Base-by-base conservation (phyloP, 805 yeast species). In the Spathaspora boniae region DNA sequence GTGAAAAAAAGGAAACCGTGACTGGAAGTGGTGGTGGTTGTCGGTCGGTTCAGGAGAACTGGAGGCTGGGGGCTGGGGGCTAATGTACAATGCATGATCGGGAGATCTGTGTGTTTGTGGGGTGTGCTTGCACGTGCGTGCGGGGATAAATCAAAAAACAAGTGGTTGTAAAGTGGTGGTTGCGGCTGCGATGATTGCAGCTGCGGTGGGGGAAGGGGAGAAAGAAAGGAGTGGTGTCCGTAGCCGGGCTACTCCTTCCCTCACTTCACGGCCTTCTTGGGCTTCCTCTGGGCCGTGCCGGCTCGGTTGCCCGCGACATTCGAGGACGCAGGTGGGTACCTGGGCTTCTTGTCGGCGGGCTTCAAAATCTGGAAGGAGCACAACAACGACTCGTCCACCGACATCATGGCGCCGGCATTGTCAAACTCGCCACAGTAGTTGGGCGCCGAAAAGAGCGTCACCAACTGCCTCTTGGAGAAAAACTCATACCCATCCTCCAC, bases 361-460 rank as follows among this genome's bases (percentile, higher is more conserved):
- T 93, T 93, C 62, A 91, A 78, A 54, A 91, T 93, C 65, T 85
- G 93, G 80, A 91, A 91, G 12, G 97, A 89, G 71, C 98, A 91
- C 53, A 91, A 73, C 55, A 91, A 76, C 62, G 91, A 82, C 68
- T 93, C 98, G 63, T 93, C 98, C 39, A 91, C 98, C 54, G 94
- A 80, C 98, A 91, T 91, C 98, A 93, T 93, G 27, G 98, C 98
- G 56, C 98, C 98, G 2, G 98, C 97, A 57, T 91, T 91, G 65
- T 91, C 98, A 59, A 91, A 91, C 65, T 93, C 98, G 53, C 98
- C 98, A 75, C 98, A 93, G 62, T 89, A 89, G 66, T 93, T 93
- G 51, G 98, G 98, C 39, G 98, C 98, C 36, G 93, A 81, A 61
- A 91, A 91, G 48, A 91, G 72, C 21, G 98, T 91, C 33, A 91